Base-by-base conservation (phyloP, 192 early-diverging fungal species). In the Gigaspora rosea region DNA sequence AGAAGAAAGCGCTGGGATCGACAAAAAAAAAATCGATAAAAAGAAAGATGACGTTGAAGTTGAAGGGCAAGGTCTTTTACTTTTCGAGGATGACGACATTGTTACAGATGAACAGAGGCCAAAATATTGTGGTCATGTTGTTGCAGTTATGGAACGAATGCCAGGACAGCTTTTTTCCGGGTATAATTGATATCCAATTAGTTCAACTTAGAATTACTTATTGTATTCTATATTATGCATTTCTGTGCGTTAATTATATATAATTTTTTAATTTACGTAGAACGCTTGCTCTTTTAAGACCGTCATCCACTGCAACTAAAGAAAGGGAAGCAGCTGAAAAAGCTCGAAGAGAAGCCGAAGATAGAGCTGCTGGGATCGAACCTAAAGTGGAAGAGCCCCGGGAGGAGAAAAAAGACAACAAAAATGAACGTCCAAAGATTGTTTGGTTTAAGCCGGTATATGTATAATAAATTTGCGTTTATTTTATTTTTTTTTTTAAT, bases 361-460 rank as follows among this genome's bases (percentile, higher is more conserved):
- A 82, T 51, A 78, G 81, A 70, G 79, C 78, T 61, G 76, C 71
- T n/a, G 85, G 79, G 20, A 75, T 75, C 51, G 74, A 75, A 33
- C 74, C 56, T 52, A 86, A 62, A 57, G 48, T 32, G 54, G 80
- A 85, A 8, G 77, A 80, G 46, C 52, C 71, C 57, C 79, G n/a
- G n/a, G n/a, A 70, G 71, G 71, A 79, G 36, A 80, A 90, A 80
- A 81, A 82, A 65, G 78, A 83, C 75, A 73, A 84, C 15, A 77
- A 65, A 27, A 85, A 82, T 68, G 87, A 87, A 12, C 76, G 82
- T 20, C 86, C 90, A 20, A 82, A 88, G 63, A 87, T 89, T 63
- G 85, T 91, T 33, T 95, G 93, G 93, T 94, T 95, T 86, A 91
- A 91, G 80, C 92, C 94, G 18, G 91, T 92, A 81, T 71, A n/a